phyloP scores from a whole-genome alignment of 208 protist species.

The Leishmania lainsoni region DNA sequence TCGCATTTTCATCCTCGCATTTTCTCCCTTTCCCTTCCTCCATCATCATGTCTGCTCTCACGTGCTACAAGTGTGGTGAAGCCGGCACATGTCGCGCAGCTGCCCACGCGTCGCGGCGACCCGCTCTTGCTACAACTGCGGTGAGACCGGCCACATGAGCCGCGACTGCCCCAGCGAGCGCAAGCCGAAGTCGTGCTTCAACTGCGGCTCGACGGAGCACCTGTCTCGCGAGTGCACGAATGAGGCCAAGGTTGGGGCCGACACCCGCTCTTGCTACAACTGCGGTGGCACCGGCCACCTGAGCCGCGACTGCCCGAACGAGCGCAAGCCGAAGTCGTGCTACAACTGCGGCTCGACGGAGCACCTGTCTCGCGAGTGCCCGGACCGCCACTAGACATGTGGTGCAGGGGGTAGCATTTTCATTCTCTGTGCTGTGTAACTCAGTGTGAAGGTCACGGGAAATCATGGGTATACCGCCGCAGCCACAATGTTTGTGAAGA shows the following conservation, averaged over 20 bases:
- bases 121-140: slow-evolving; percentile 70
- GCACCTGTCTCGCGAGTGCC: slow-evolving; percentile 76
- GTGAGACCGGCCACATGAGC: slow-evolving; percentile 61
- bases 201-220: slow-evolving; percentile 81
- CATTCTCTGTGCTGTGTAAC: not conserved
- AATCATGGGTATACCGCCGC: no score
- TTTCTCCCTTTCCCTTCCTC: slow-evolving; percentile 2
- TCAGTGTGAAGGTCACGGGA: not conserved
- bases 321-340: slow-evolving; percentile 44
- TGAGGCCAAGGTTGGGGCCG: slow-evolving; percentile 40
- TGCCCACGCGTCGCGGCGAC: slow-evolving; percentile 41
- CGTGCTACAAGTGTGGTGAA: slow-evolving; percentile 74
- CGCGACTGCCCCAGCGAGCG: slow-evolving; percentile 66
- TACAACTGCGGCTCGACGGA: slow-evolving; percentile 54
- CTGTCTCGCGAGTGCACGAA: slow-evolving; percentile 66
- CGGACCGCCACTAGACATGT: slow-evolving; percentile 37
- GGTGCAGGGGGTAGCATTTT: not conserved
- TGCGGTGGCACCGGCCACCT: slow-evolving; percentile 70
- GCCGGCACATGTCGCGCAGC: slow-evolving; percentile 58
- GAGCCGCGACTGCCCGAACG: slow-evolving; percentile 74
- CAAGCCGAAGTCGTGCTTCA: slow-evolving; percentile 62
- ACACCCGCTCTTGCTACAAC: slow-evolving; percentile 74
- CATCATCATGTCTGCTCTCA: slow-evolving; percentile 43
- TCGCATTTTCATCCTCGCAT: not conserved
- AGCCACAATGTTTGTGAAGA: not conserved